phyloP scores from a whole-genome alignment of 2,329 filamentous ascomycete species.

The Trichoderma oligosporum region DNA sequence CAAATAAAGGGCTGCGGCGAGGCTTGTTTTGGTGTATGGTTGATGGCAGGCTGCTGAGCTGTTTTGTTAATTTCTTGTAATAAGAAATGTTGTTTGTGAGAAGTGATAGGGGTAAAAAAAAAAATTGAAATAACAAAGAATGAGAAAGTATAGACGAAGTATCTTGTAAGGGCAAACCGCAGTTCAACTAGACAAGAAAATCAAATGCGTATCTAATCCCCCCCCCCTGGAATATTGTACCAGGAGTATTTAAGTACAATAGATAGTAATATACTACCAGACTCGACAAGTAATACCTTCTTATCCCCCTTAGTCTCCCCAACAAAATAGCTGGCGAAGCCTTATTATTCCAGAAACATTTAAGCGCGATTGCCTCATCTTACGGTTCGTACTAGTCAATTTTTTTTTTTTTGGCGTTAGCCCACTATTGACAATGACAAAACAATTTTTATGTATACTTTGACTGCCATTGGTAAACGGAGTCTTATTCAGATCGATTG shows the following conservation, averaged over 20 bases:
- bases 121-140: not conserved
- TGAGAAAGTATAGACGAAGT: not conserved
- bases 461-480: not conserved
- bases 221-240: not conserved
- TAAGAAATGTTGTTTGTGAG: not conserved
- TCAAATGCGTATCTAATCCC: conserved; percentile 6
- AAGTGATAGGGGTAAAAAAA: not conserved
- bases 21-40: not conserved
- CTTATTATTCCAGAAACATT: not conserved
- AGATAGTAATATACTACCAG: too few species aligned
- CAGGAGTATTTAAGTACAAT: too few species aligned
- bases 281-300: too few species aligned
- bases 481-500: not conserved
- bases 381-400: not conserved
- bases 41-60: not conserved
- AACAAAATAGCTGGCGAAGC: not conserved
- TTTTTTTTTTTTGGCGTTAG: not conserved
- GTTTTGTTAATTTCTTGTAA: not conserved
- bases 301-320: too few species aligned
- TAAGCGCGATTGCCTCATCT: conserved; percentile 13
- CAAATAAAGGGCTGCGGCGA: not conserved
- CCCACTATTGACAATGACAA: conserved; percentile 1
- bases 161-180: conserved; percentile 10
- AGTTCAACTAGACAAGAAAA: not conserved
- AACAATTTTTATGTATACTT: not conserved